phyloP scores from a whole-genome alignment of 2,329 filamentous ascomycete genomes.

The Thielaviopsis punctulata region DNA sequence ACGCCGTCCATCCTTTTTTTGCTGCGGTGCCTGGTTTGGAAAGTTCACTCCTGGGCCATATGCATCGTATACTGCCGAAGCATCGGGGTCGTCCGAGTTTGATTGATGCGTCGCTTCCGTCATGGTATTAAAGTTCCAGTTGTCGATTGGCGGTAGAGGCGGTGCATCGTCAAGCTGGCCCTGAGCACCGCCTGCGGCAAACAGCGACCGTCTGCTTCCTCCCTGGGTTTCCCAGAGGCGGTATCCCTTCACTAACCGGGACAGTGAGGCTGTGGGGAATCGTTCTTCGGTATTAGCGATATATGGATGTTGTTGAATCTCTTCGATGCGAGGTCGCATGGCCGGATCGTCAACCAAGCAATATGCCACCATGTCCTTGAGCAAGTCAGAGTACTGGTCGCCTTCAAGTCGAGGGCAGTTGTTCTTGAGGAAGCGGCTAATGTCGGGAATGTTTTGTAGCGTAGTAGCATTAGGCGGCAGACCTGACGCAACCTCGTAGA shows the following conservation, averaged over 20 bases:
- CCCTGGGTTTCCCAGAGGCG: constrained; percentile 52
- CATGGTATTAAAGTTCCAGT: constrained; percentile 40
- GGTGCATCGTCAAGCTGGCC: constrained; percentile 19
- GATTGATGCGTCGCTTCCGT: not conserved
- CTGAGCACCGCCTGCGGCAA: constrained; percentile 34
- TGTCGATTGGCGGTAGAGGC: constrained; percentile 26
- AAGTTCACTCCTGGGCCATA: constrained; percentile 9
- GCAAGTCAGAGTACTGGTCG: constrained; percentile 36
- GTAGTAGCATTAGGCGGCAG: constrained; percentile 37
- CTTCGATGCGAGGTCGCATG: constrained; percentile 37
- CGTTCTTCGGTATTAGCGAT: constrained; percentile 37
- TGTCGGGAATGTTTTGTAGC: constrained; percentile 26
- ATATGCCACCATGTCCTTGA: constrained; percentile 42
- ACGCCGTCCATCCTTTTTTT: constrained; percentile 14
- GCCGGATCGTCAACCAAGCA: constrained; percentile 40
- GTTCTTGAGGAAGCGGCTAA: constrained; percentile 26
- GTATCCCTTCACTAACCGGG: constrained; percentile 47
- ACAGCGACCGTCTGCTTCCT: constrained; percentile 43
- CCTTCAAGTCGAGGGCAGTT: constrained; percentile 39
- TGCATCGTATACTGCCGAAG: constrained; percentile 7
- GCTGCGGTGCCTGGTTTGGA: constrained; percentile 7
- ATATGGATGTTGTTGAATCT: constrained; percentile 47
- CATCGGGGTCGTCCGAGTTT: constrained; percentile 2
- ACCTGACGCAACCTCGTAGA: constrained; percentile 50
- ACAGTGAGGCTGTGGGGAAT: constrained; percentile 43